Evolutionary conservation across 177 flowering plant species (phyloP).

Genomic region (Vitis hybrid): DNA sequence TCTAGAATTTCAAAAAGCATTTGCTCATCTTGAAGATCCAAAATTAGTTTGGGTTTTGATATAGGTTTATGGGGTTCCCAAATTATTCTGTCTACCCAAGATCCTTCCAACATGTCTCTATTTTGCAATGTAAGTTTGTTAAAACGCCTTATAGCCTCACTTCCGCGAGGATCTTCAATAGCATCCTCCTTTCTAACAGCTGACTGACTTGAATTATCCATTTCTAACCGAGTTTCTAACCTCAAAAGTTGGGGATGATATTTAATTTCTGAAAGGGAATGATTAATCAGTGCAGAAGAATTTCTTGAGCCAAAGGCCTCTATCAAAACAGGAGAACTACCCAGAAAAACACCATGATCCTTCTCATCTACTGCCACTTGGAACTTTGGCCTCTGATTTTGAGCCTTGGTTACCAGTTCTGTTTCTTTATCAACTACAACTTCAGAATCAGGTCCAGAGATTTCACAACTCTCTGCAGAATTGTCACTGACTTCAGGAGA

Average conservation of each 20-base stretch:
- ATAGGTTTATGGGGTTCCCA: constrained; percentile 64
- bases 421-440: constrained; percentile 25
- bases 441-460: constrained; percentile 52
- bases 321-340: constrained; percentile 31
- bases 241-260: constrained; percentile 85
- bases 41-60: constrained; percentile 71
- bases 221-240: constrained; percentile 51
- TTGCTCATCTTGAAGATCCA: constrained; percentile 93
- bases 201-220: constrained; percentile 25
- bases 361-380: constrained; percentile 33
- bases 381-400: constrained; percentile 20
- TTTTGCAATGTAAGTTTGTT: constrained; percentile 60
- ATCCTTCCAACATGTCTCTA: constrained; percentile 66
- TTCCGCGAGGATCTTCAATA: constrained; percentile 24
- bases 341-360: constrained; percentile 26
- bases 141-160: constrained; percentile 42
- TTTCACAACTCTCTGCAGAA: constrained; percentile 39
- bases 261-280: constrained; percentile 24
- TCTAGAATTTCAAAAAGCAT: constrained; percentile 94
- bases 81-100: constrained; percentile 79
- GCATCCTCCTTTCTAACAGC: constrained; percentile 29
- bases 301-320: constrained; percentile 65
- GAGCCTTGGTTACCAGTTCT: constrained; percentile 25
- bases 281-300: constrained; percentile 15
- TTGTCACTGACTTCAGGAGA: constrained; percentile 45